Percentiles rank a stretch among this genome's conserved stretches.
phyloP scores from a whole-genome alignment of 345 rosid genomes.

The Geranium rotundifolium region DNA sequence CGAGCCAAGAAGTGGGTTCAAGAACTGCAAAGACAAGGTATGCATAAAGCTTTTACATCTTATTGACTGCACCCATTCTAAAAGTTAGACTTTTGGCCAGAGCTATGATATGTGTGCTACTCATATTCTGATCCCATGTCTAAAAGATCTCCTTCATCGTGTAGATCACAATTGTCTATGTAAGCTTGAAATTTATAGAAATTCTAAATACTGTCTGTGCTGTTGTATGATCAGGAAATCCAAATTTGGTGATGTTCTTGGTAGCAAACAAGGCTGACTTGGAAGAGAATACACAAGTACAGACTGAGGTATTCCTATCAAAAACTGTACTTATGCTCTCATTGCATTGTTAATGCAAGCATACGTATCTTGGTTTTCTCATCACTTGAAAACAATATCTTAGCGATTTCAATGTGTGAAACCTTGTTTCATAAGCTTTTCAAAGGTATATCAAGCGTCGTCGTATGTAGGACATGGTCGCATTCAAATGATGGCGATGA shows the following conservation, averaged over 20 bases:
- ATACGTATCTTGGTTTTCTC: too few species aligned
- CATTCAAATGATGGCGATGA: too few species aligned
- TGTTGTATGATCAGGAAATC: constrained; percentile 36
- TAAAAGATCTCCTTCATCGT: too few species aligned
- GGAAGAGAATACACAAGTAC: constrained; percentile 54
- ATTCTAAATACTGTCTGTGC: background rate
- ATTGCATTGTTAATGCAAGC: too few species aligned
- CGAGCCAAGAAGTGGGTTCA: constrained; percentile 58
- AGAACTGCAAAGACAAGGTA: constrained; percentile 62
- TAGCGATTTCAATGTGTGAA: too few species aligned
- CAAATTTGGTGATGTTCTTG: constrained; percentile 52
- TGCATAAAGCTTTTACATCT: background rate
- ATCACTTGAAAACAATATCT: too few species aligned
- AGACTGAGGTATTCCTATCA: constrained; percentile 32
- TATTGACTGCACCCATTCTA: too few species aligned
- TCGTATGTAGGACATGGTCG: too few species aligned
- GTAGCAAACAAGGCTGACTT: constrained; percentile 70
- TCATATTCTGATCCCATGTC: background rate
- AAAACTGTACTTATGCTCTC: background rate
- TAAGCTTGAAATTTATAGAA: background rate
- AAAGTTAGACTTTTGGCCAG: too few species aligned
- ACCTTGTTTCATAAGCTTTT: too few species aligned
- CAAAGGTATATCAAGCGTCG: too few species aligned
- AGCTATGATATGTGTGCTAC: background rate
- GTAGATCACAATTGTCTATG: too few species aligned